phyloP scores from a whole-genome alignment of 2,329 filamentous ascomycete species.

The Alternaria solani region DNA sequence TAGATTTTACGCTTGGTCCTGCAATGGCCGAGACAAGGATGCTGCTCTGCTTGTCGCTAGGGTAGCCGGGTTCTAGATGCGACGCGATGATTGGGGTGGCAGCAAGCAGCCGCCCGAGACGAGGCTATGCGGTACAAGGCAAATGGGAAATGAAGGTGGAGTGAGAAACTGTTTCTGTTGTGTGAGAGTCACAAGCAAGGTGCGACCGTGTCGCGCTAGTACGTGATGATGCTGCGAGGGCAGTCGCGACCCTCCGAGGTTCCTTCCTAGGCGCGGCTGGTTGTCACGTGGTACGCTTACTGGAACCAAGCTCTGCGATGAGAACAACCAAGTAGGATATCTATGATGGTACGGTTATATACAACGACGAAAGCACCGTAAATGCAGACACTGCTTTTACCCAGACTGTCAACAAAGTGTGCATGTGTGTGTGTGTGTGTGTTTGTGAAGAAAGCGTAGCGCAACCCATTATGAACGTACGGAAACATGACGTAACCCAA shows the following conservation, averaged over 20 bases:
- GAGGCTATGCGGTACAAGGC: not conserved
- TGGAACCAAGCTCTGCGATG: not conserved
- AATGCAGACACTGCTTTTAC: slow-evolving; percentile 20
- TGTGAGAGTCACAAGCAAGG: slow-evolving; percentile 1
- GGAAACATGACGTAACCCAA: slow-evolving; percentile 3
- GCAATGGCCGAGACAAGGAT: not conserved
- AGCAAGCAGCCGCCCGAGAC: not conserved
- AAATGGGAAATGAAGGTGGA: not conserved
- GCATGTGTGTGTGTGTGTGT: no score
- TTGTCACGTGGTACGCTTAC: not conserved
- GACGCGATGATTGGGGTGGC: not conserved
- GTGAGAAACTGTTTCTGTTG: not conserved
- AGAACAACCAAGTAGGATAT: slow-evolving; percentile 9
- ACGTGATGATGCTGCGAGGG: not conserved
- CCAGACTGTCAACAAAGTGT: slow-evolving; percentile 12
- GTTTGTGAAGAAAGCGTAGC: not conserved
- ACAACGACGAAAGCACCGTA: slow-evolving; percentile 22
- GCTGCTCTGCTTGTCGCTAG: not conserved
- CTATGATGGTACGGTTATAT: slow-evolving; percentile 27
- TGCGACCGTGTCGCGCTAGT: not conserved
- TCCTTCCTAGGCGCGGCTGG: not conserved
- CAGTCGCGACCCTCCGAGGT: not conserved
- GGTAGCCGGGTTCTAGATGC: slow-evolving; percentile 3
- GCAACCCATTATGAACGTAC: slow-evolving; percentile 8
- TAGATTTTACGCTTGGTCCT: not conserved